phyloP scores from a whole-genome alignment of 2,329 filamentous ascomycete genomes.

The Pseudopithomyces chartarum region DNA sequence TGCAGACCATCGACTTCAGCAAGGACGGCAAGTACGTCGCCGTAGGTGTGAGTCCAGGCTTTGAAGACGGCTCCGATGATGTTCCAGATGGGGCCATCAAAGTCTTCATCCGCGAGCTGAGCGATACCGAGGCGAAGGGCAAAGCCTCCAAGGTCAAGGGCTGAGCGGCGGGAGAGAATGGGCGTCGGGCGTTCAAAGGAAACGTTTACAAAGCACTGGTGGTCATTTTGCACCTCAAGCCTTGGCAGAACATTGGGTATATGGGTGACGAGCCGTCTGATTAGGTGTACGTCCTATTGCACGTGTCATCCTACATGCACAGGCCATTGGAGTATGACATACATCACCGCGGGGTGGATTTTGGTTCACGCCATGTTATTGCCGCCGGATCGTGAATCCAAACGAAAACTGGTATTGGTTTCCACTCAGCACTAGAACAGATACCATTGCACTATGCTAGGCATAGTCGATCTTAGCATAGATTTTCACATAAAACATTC shows the following conservation, averaged over 20 bases:
- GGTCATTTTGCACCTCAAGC: neutral
- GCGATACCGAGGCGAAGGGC: conserved; percentile 85
- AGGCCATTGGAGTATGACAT: too few relatives aligned
- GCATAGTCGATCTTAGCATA: too few relatives aligned
- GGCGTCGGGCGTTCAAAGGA: conserved; percentile 15
- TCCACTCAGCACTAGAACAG: too few relatives aligned
- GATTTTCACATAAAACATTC: too few relatives aligned
- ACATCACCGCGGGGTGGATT: too few relatives aligned
- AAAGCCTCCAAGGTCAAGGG: conserved; percentile 58
- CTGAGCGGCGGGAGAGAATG: neutral
- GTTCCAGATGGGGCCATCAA: conserved; percentile 73
- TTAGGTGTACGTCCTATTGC: too few relatives aligned
- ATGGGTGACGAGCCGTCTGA: neutral
- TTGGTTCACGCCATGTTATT: too few relatives aligned
- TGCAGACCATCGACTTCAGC: conserved; percentile 79
- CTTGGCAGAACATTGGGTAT: neutral
- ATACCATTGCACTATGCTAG: too few relatives aligned
- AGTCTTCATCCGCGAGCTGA: conserved; percentile 81
- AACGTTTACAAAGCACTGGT: neutral
- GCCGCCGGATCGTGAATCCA: too few relatives aligned
- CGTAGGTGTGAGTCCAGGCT: conserved; percentile 81
- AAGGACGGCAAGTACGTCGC: conserved; percentile 78
- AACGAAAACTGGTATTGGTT: too few relatives aligned
- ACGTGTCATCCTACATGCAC: too few relatives aligned
- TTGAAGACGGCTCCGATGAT: conserved; percentile 85